Percentiles rank a stretch among this genome's conserved stretches.
These are phyloP conservation scores for Plasmodium malariae DNA, from an alignment of 169 alveolate genomes.

Conservation along the genomic window DNA sequence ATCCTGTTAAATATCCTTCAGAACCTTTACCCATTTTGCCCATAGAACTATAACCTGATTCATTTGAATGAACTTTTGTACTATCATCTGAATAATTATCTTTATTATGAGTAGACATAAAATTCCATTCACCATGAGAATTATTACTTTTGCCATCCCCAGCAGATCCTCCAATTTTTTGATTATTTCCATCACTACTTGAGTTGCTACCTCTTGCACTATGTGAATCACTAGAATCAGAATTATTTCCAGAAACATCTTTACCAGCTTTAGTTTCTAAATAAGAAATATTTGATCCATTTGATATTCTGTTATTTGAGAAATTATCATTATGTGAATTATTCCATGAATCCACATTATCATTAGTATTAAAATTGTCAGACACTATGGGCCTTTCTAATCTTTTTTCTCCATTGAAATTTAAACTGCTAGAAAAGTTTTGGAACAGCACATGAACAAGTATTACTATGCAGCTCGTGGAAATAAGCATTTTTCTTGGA, in stretches of 20 bases:
- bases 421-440: conserved; percentile 1
- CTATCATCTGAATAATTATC: neutral
- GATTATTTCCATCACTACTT: neutral
- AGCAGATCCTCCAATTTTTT: neutral
- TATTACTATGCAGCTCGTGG: neutral
- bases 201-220: neutral
- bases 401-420: conserved; percentile 10
- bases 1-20: neutral
- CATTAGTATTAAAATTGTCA: neutral
- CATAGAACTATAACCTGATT: neutral
- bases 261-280: conserved; percentile 3
- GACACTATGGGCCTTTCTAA: too few species aligned
- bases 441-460: conserved; percentile 13
- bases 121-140: neutral
- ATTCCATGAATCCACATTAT: conserved; percentile 12
- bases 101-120: neutral
- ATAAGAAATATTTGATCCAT: conserved; percentile 23
- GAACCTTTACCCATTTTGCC: neutral
- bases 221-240: neutral
- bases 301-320: conserved; percentile 5
- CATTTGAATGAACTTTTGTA: neutral
- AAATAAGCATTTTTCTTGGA: too few species aligned
- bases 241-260: neutral
- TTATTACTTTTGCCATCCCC: neutral
- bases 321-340: conserved; percentile 12